Conservation (phyloP, 306 rosid species). For the Fragaria ananassa region DNA sequence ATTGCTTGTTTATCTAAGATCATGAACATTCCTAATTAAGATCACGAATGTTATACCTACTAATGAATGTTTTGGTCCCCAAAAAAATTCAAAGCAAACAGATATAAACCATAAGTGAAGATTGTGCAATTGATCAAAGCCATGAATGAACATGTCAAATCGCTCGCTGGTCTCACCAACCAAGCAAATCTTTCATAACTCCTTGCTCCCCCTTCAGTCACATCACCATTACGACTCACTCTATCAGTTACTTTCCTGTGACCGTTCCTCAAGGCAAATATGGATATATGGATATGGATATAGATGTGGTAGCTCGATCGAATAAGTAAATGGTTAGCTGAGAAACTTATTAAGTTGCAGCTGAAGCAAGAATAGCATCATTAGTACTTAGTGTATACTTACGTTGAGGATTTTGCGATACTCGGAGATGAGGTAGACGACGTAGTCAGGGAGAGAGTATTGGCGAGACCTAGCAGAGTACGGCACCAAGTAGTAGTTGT, state of each 20-base stretch:
- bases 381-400: neutral
- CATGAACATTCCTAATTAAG: neutral
- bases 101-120: neutral
- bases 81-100: neutral
- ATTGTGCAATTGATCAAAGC: neutral
- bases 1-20: neutral
- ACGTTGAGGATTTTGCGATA: conserved; percentile 63
- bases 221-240: conserved; percentile 1
- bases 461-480: conserved; percentile 85
- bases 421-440: conserved; percentile 60
- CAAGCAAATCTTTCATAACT: conserved; percentile 6
- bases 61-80: neutral
- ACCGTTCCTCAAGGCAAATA: neutral
- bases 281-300: neutral
- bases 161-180: conserved; percentile 24
- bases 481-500: conserved; percentile 78
- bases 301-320: neutral
- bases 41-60: neutral
- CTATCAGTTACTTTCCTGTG: conserved; percentile 5
- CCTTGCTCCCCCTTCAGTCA: conserved; percentile 6
- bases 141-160: conserved; percentile 6
- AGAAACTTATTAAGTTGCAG: neutral
- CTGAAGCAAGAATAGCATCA: neutral
- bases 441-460: conserved; percentile 72
- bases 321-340: neutral